phyloP scores from a whole-genome alignment of 495 filamentous ascomycete species.

The Aspergillus nidulans region DNA sequence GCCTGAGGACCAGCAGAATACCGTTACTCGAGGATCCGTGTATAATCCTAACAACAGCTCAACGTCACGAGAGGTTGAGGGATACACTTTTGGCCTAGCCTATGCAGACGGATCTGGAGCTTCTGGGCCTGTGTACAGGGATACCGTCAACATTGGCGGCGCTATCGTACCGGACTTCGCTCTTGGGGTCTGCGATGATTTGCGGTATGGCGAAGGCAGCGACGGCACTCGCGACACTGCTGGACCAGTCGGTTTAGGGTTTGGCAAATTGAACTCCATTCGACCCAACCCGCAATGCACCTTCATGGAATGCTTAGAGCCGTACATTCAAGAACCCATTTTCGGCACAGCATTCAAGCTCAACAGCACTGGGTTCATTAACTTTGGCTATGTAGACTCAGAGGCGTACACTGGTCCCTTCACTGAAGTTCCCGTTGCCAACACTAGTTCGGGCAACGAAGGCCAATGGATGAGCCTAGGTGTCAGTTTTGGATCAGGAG shows the following conservation, averaged over 20 bases:
- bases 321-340: slow-evolving; percentile 8
- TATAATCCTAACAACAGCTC: slow-evolving; percentile 8
- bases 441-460: slow-evolving; percentile 10
- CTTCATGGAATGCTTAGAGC: slow-evolving; percentile 11
- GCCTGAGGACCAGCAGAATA: slow-evolving; percentile 7
- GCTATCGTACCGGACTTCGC: slow-evolving; percentile 9
- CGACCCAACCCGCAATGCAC: slow-evolving; percentile 10
- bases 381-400: slow-evolving; percentile 9
- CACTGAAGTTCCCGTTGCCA: slow-evolving; percentile 3
- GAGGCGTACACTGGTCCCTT: slow-evolving; percentile 3
- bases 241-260: slow-evolving; percentile 7
- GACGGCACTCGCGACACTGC: slow-evolving; percentile 7
- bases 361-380: slow-evolving; percentile 8
- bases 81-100: background rate
- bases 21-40: slow-evolving; percentile 4
- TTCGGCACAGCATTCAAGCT: slow-evolving; percentile 10
- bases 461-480: slow-evolving; percentile 10
- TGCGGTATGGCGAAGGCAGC: background rate
- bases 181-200: slow-evolving; percentile 5
- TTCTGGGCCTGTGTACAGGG: slow-evolving; percentile 5
- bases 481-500: slow-evolving; percentile 3
- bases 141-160: slow-evolving; percentile 11
- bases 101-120: slow-evolving; percentile 12
- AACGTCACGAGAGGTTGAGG: background rate
- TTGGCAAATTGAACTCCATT: slow-evolving; percentile 6